phyloP scores from a whole-genome alignment of 192 early-diverging fungal species.

The Chytriomyces sp. region DNA sequence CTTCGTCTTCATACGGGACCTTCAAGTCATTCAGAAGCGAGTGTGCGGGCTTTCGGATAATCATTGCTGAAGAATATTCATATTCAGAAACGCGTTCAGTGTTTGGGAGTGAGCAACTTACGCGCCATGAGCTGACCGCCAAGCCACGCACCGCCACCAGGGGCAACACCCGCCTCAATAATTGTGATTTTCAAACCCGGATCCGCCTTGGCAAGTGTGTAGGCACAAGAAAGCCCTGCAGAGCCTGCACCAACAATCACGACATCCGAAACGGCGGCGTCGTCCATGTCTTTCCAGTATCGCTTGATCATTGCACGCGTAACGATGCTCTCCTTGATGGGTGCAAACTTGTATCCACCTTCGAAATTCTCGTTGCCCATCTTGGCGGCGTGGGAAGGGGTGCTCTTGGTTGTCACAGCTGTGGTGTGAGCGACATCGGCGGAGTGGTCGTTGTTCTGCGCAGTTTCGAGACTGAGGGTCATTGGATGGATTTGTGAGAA shows the following conservation, averaged over 20 bases:
- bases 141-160: slow-evolving; percentile 76
- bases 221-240: slow-evolving; percentile 72
- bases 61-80: slow-evolving; percentile 56
- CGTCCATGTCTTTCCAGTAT: slow-evolving; percentile 70
- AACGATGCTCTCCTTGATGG: slow-evolving; percentile 31
- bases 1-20: slow-evolving; percentile 73
- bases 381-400: neutral
- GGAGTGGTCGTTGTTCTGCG: too few species aligned
- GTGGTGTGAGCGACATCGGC: too few species aligned
- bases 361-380: neutral
- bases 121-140: slow-evolving; percentile 68
- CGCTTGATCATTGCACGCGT: slow-evolving; percentile 29
- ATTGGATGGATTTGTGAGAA: too few species aligned
- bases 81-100: neutral
- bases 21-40: slow-evolving; percentile 67
- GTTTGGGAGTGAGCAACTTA: slow-evolving; percentile 3
- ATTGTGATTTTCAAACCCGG: slow-evolving; percentile 72
- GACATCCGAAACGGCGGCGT: slow-evolving; percentile 71
- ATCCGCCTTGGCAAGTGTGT: slow-evolving; percentile 64
- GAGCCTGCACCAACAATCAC: slow-evolving; percentile 76
- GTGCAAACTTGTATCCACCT: slow-evolving; percentile 24
- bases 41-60: slow-evolving; percentile 74
- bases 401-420: neutral
- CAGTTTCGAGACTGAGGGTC: too few species aligned
- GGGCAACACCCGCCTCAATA: slow-evolving; percentile 71